Base-by-base conservation (phyloP, 495 filamentous ascomycete genomes). In the Lentithecium fluviatile region DNA sequence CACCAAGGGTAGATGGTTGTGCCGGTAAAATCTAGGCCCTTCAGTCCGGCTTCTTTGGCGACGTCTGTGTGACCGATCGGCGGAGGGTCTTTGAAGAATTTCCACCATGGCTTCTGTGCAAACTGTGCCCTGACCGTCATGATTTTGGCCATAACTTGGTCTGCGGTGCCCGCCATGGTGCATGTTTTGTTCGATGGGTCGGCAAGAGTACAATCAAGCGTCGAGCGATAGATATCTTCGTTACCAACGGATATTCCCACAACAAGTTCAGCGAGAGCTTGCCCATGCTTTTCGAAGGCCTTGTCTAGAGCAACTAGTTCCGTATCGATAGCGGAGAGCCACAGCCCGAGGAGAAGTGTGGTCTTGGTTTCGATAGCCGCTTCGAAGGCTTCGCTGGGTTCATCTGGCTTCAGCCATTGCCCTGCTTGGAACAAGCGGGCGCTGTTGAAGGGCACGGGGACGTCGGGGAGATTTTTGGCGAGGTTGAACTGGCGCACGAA, bases 161-260 rank as follows among this genome's bases (percentile, higher is more conserved):
- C 19, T 10, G 29, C 29, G 10, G 4, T 10, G 10, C 4, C 29
- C 29, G 29, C 4, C 4, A 10, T 3, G 3, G 29, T 32, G 3
- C 29, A 4, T 32, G 29, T 4, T 32, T 3, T 32, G 10, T 32
- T 10, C 4, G 3, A 32, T 10, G 4, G 10, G 29, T 32, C 10
- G 29, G 10, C n/a, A n/a, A n/a, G n/a, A n/a, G n/a, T n/a, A n/a
- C n/a, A n/a, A n/a, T n/a, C n/a, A n/a, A n/a, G n/a, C n/a, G n/a
- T n/a, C n/a, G n/a, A n/a, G 60, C 90, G 85, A 81, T 93, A 93
- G 6, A 94, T 78, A 72, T 92, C 87, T 80, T 94, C 90, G 69
- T 82, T 88, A 52, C 89, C 90, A 52, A 95, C 88, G 6, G 90
- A 90, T 75, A 94, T 89, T 75, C 89, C 90, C 55, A 81, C 83